These are phyloP conservation scores for Sphaerobolus stellatus DNA, from an alignment of 1,284 basidiomycete genomes.

Conservation along the genomic window DNA sequence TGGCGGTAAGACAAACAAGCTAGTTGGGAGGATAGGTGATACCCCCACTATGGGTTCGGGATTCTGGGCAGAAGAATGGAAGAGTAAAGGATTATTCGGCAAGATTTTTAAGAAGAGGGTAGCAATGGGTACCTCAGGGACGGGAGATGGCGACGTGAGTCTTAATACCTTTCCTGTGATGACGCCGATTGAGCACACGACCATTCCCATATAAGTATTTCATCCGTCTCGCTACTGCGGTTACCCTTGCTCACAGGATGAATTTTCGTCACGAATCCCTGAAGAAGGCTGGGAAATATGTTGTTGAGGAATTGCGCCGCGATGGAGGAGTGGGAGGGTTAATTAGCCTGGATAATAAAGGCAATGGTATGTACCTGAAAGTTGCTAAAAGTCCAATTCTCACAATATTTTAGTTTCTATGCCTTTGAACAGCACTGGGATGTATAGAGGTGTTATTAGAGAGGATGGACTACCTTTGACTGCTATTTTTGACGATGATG, in stretches of 20 bases:
- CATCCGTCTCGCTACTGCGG: conserved; percentile 67
- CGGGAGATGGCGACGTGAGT: conserved; percentile 79
- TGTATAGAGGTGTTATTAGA: conserved; percentile 77
- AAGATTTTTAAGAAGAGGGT: conserved; percentile 38
- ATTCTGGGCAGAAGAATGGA: conserved; percentile 83
- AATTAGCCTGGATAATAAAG: conserved; percentile 64
- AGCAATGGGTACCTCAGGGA: conserved; percentile 79
- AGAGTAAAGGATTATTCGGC: conserved; percentile 39
- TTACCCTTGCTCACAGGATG: conserved; percentile 66
- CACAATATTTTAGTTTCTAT: conserved; percentile 49
- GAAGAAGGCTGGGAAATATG: conserved; percentile 50
- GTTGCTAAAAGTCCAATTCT: conserved; percentile 9
- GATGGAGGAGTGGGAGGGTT: conserved; percentile 69
- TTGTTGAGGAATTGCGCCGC: conserved; percentile 53
- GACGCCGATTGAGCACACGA: conserved; percentile 7
- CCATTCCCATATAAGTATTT: conserved; percentile 54
- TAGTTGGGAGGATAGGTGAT: conserved; percentile 78
- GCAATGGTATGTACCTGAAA: conserved; percentile 47
- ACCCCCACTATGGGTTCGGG: conserved; percentile 77
- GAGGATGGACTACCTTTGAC: conserved; percentile 66
- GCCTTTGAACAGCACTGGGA: conserved; percentile 71
- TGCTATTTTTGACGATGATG: conserved; percentile 74
- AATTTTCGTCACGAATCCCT: conserved; percentile 59
- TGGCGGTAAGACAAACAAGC: conserved; percentile 79
- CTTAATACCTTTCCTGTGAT: conserved; percentile 10